Evolutionary conservation across 2,329 filamentous ascomycete species (phyloP), one percentile per base, ranked within the genome.

Genomic region (Davidsoniella neocaledoniae): DNA sequence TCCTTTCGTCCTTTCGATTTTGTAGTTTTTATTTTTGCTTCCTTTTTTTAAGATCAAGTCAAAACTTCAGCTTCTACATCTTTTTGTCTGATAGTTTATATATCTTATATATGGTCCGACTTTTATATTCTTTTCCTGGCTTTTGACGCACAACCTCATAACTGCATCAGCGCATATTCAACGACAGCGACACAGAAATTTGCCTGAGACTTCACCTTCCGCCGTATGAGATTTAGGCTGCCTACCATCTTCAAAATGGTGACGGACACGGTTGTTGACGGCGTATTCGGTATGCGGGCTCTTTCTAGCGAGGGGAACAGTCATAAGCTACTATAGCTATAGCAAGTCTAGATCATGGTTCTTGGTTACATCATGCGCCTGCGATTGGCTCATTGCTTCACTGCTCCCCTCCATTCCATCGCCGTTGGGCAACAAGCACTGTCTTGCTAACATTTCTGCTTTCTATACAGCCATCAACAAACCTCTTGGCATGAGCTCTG

Each of bases 401-500:
- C 40, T 49, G 19, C 29, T 12, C 29, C 29, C 29, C 29, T 9
- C 29, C 29, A 37, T 12, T 43, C 26, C 17, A 33, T 33, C 7
- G 19, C 26, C 25, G 7, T 33, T 26, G n/a, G n/a, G 23, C 14
- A 43, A 36, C 44, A 21, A 26, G 17, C 16, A 36, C 50, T 46
- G 25, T 25, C 33, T 19, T 37, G 12, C 36, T 26, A 7, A 29
- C 33, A 41, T 54, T 45, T 47, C 4, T 38, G 33, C 12, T 14
- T 10, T 19, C 29, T 38, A 25, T 46, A 10, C 57, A 94, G 90
- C 86, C 63, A 83, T 98, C 65, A 86, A 94, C 68, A 98, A 98
- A 67, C 91, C 91, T 25, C 72, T 80, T 59, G 83, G 81, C 59
- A 77, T 90, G 59, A 86, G 83, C 62, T 96, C 90, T 33, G 88